phyloP scores from a whole-genome alignment of 345 rosid genomes.

The Chamaenerion angustifolium region DNA sequence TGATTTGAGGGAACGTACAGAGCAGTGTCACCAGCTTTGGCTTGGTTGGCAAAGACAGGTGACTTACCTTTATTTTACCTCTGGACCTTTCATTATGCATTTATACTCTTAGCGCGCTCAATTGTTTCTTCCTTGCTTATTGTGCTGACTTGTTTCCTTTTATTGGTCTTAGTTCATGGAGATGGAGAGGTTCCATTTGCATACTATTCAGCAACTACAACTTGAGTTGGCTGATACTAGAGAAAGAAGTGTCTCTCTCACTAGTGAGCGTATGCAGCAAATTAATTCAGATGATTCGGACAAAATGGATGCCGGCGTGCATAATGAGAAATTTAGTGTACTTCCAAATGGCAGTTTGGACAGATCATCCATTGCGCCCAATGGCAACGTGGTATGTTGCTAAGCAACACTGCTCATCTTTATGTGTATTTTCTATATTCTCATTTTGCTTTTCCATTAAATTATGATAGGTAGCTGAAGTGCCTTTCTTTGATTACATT shows the following conservation, averaged over 20 bases:
- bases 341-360: constrained; percentile 43
- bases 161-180: constrained; percentile 53
- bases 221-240: constrained; percentile 61
- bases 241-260: constrained; percentile 48
- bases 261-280: constrained; percentile 41
- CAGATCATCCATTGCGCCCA: constrained; percentile 30
- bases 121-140: neutral
- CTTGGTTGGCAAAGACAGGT: constrained; percentile 95
- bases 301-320: constrained; percentile 40
- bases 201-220: constrained; percentile 80
- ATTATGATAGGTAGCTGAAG: neutral
- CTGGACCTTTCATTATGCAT: neutral
- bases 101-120: neutral
- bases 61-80: constrained; percentile 3
- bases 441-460: no score
- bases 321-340: constrained; percentile 17
- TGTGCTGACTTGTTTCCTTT: constrained; percentile 12
- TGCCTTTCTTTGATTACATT: neutral
- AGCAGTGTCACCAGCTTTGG: constrained; percentile 92
- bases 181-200: constrained; percentile 79
- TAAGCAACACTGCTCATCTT: neutral
- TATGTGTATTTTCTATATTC: no score
- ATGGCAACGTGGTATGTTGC: constrained; percentile 43
- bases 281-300: constrained; percentile 38
- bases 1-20: constrained; percentile 75